Base-by-base conservation (phyloP, 2,329 filamentous ascomycete species). In the Mariannaea elegans region DNA sequence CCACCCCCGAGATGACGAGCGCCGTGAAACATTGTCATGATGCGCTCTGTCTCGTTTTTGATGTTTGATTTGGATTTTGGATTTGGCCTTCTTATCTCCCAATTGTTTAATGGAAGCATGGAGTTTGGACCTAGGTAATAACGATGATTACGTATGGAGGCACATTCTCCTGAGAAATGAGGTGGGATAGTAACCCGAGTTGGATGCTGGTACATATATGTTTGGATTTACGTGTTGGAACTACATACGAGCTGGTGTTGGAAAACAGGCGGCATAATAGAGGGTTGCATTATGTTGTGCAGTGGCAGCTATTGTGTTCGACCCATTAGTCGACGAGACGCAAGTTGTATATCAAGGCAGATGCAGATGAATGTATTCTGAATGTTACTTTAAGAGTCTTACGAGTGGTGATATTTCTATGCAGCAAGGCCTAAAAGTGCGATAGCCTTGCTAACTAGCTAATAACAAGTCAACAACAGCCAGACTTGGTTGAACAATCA, bases 121-220 rank as follows among this genome's bases (percentile, higher is more conserved):
- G 68, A 68, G 68, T 70, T 64, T 67, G 66, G 66, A 45, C 61
- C 57, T 61, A 27, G 61, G 54, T 48, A 54, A 48, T 52, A 56
- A 61, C 44, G 52, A 60, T 19, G 41, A 55, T 63, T 38, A 65
- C 51, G 51, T 44, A 24, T 50, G 24, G 29, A 36, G 27, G 23
- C 5, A 14, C 44, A 36, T 45, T 44, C 27, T 32, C 45, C 44
- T 41, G 13, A 51, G 49, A 47, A 38, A 38, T 52, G 44, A 34
- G 48, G 42, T 42, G 48, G 31, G 19, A 41, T 34, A 58, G 32
- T 29, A 29, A 45, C 39, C 51, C 32, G 34, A 55, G 55, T 56
- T 51, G 38, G 38, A 46, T 42, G 27, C 34, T 13, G 16, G 51
- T n/a, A 32, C 18, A 53, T 24, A 23, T 14, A 53, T 10, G 38